These are phyloP conservation scores for Tuctoria greenei DNA, from an alignment of 176 grass and related monocot species.

Conservation along the genomic window DNA sequence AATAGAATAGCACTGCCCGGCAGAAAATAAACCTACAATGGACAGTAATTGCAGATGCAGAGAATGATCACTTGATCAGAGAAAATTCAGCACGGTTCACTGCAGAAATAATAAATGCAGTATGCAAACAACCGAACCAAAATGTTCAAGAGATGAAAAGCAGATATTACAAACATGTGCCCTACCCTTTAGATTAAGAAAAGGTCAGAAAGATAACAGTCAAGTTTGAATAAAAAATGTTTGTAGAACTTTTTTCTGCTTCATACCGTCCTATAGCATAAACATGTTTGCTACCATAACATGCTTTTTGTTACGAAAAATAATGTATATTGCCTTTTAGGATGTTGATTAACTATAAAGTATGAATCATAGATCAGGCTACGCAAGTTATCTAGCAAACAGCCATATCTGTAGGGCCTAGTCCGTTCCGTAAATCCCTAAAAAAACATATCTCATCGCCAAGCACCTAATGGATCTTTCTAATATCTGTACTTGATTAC, in stretches of 20 bases:
- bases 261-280: not conserved
- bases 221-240: not conserved
- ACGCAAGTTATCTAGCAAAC: not conserved
- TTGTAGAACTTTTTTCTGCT: not conserved
- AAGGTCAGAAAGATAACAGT: not conserved
- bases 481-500: not conserved
- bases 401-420: constrained; percentile 6
- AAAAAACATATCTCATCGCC: not conserved
- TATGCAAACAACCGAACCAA: not conserved
- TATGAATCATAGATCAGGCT: not conserved
- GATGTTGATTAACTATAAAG: not conserved
- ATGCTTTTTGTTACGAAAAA: not conserved
- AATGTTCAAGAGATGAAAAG: not conserved
- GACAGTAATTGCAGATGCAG: not conserved
- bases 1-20: constrained; percentile 71
- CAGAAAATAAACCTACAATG: constrained; percentile 96
- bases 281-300: not conserved
- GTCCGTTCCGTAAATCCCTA: not conserved
- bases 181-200: not conserved
- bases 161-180: not conserved
- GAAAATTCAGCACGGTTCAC: not conserved
- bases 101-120: not conserved
- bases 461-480: not conserved
- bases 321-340: not conserved
- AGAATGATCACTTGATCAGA: not conserved